Base-by-base conservation (phyloP, 1,284 basidiomycete species). In the Pyrrhoderma lamaoense region DNA sequence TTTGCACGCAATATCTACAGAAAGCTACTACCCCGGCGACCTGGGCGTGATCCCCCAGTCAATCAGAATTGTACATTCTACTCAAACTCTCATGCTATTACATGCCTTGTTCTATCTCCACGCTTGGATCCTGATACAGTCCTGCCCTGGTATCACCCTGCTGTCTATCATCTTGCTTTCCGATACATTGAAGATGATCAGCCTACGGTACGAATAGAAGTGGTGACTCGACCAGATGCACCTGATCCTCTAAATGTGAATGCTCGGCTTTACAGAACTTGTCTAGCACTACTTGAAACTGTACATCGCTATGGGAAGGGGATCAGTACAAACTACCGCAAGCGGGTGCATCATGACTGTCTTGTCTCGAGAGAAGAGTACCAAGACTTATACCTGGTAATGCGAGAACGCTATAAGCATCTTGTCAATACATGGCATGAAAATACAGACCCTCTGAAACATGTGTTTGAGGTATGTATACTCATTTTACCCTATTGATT, bases 281-380 rank as follows among this genome's bases (percentile, higher is more conserved):
- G 81, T 35, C 70, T 92, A 3, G 77, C 83, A 0, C 76, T 98
- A 7, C 74, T 97, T 8, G 88, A 93, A 54, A 82, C 86, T 0
- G 65, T 94, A 16, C 85, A 92, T 65, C 80, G 89, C 42, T 91
- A 96, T 62, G 85, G 87, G 8, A 90, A 84, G 80, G 93, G 94
- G 3, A 76, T 78, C 2, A 61, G 82, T 57, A 82, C 80, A 1
- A 79, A 85, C 45, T 97, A 96, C 69, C 77, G 80, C 64, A 97
- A 97, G 64, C 79, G 93, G 1, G 85, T 94, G 0, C 62, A 75
- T 7, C 95, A 98, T 62, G 94, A 98, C 64, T 73, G 80, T 13
- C 60, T 97, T 14, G 76, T 96, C 2, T 75, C 82, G 0, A 72
- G 88, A 19, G 86, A 91, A 49, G 65, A 70, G 3, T 97, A 93